phyloP scores from a whole-genome alignment of 345 rosid genomes.

The Stellera chamaejasme region DNA sequence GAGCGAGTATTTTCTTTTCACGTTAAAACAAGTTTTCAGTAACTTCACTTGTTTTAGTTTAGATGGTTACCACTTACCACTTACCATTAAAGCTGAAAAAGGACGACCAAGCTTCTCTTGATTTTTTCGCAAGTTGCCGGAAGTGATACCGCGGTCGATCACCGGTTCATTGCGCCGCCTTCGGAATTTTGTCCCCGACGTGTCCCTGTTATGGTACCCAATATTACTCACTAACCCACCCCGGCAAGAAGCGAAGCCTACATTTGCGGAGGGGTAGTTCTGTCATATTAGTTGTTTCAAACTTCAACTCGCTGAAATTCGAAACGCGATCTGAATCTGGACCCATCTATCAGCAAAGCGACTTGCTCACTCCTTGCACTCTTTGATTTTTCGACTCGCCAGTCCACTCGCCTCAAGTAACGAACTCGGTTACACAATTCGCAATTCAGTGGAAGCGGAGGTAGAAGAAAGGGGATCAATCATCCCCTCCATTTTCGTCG shows the following conservation, averaged over 20 bases:
- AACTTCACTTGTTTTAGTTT: too few relatives aligned
- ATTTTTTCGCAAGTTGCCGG: too few relatives aligned
- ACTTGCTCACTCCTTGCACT: not conserved
- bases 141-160: too few relatives aligned
- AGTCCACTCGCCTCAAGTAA: conserved; percentile 10
- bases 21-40: too few relatives aligned
- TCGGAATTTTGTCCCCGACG: too few relatives aligned
- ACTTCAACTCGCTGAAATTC: conserved; percentile 14
- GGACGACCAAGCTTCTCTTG: too few relatives aligned
- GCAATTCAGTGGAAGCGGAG: not conserved
- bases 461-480: not conserved
- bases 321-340: conserved; percentile 36
- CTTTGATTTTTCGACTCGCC: conserved; percentile 3
- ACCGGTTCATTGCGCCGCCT: too few relatives aligned
- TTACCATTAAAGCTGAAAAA: too few relatives aligned
- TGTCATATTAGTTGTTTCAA: conserved; percentile 6
- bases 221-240: not conserved
- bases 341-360: not conserved
- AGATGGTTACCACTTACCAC: too few relatives aligned
- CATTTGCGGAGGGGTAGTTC: conserved; percentile 14
- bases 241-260: not conserved
- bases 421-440: not conserved
- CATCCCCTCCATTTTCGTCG: not conserved
- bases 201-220: too few relatives aligned
- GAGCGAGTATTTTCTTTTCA: too few relatives aligned